A percentile compares a stretch with the other conserved stretches of the same genome.
Evolutionary conservation across 495 filamentous ascomycete species (phyloP).

Genomic region (Aspergillus egyptiacus): DNA sequence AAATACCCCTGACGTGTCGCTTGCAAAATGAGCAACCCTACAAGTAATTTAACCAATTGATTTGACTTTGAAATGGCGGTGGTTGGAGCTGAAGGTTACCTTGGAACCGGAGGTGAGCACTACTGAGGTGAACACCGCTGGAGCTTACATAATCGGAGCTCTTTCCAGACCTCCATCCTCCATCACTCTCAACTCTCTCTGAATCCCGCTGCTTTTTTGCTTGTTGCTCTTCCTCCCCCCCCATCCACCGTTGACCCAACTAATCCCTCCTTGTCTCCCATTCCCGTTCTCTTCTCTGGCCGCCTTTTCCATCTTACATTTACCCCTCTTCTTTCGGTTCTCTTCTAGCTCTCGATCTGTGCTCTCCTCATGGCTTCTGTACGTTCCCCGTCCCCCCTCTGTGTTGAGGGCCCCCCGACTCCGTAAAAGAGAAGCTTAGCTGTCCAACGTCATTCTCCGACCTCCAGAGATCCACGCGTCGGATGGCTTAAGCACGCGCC

Average conservation of each 20-base stretch:
- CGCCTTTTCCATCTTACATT: constrained; percentile 16
- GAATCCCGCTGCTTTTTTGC: constrained; percentile 12
- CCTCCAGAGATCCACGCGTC: constrained; percentile 13
- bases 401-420: constrained; percentile 12
- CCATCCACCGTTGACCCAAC: constrained; percentile 7
- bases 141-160: constrained; percentile 14
- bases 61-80: no score
- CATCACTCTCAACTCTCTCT: no score
- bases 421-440: constrained; percentile 9
- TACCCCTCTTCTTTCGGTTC: constrained; percentile 6
- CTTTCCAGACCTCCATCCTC: constrained; percentile 10
- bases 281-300: constrained; percentile 21
- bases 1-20: not conserved
- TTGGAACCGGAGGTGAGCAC: no score
- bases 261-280: constrained; percentile 20
- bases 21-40: no score
- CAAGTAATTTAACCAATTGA: no score
- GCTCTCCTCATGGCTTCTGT: constrained; percentile 49
- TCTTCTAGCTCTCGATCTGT: constrained; percentile 8
- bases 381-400: constrained; percentile 27
- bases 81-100: no score
- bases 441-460: constrained; percentile 20
- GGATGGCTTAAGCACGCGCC: constrained; percentile 8
- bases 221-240: constrained; percentile 11
- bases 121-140: no score